A percentile compares a stretch with the other conserved stretches of the same genome.
These are phyloP conservation scores for Acacia pycnantha DNA, from an alignment of 331 rosid genomes.

Conservation along the genomic window DNA sequence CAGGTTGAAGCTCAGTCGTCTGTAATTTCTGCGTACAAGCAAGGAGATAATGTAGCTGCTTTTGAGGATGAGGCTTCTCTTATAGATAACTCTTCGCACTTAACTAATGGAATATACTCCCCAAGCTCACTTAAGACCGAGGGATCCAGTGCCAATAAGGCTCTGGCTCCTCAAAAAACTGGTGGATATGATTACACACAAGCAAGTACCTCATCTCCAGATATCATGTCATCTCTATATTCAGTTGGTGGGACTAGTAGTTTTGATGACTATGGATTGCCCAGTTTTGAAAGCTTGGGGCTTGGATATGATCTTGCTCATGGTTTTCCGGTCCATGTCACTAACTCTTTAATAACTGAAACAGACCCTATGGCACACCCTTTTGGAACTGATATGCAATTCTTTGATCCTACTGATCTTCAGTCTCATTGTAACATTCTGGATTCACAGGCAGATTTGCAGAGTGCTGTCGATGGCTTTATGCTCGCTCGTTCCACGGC, in stretches of 20 bases:
- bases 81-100: slow-evolving; percentile 45
- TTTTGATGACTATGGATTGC: slow-evolving; percentile 77
- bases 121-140: slow-evolving; percentile 60
- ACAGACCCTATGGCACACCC: slow-evolving; percentile 59
- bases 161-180: slow-evolving; percentile 56
- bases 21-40: slow-evolving; percentile 63
- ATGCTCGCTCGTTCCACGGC: slow-evolving; percentile 39
- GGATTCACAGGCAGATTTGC: slow-evolving; percentile 51
- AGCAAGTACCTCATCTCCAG: slow-evolving; percentile 67
- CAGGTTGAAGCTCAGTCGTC: slow-evolving; percentile 76
- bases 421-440: slow-evolving; percentile 49
- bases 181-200: slow-evolving; percentile 61
- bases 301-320: slow-evolving; percentile 64
- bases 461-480: slow-evolving; percentile 56
- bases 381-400: slow-evolving; percentile 63
- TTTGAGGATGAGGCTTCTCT: slow-evolving; percentile 72
- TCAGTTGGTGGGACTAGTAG: slow-evolving; percentile 58
- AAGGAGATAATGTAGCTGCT: slow-evolving; percentile 47
- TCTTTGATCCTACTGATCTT: slow-evolving; percentile 58
- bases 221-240: slow-evolving; percentile 76
- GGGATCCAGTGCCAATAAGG: slow-evolving; percentile 62
- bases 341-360: slow-evolving; percentile 65
- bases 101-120: slow-evolving; percentile 43
- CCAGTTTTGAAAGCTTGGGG: slow-evolving; percentile 52
- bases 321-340: slow-evolving; percentile 63